Conservation (phyloP, 208 protist species). For the Crithidia brevicula region DNA sequence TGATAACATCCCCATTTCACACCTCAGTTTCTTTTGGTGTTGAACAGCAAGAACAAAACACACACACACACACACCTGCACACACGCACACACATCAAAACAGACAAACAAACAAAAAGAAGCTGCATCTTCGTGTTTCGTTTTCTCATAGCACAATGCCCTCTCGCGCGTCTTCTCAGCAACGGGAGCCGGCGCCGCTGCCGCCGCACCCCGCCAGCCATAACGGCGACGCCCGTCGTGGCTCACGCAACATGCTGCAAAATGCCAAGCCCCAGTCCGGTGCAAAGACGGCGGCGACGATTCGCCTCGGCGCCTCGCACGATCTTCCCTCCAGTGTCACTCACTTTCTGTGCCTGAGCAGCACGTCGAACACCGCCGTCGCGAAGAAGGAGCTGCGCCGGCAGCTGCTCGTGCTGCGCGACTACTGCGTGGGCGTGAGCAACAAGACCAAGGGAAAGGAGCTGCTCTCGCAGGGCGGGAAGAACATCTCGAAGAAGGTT, state of each 20-base stretch:
- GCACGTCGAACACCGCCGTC: constrained; percentile 6
- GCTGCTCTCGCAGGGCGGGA: constrained; percentile 30
- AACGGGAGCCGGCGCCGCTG: background rate
- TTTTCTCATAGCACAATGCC: too few species aligned
- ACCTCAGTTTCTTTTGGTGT: background rate
- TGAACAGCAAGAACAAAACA: background rate
- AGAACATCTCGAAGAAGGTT: constrained; percentile 16
- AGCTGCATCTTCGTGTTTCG: too few species aligned
- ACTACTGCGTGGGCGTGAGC: constrained; percentile 26
- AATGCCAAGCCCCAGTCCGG: background rate
- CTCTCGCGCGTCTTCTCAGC: constrained; percentile 14
- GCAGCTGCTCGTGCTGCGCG: constrained; percentile 34
- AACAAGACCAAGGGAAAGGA: constrained; percentile 29
- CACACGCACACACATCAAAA: background rate
- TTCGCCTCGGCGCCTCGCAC: constrained; percentile 17
- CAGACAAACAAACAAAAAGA: too few species aligned
- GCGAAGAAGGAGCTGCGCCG: constrained; percentile 27
- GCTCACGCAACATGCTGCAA: constrained; percentile 18
- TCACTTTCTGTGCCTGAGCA: constrained; percentile 31
- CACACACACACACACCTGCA: background rate
- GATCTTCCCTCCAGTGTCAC: constrained; percentile 28
- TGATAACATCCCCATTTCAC: too few species aligned
- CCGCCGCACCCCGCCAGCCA: background rate
- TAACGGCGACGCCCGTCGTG: background rate
- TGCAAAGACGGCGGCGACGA: background rate